Base-by-base conservation (phyloP, 768 basidiomycete genomes). In the Russula virescens region DNA sequence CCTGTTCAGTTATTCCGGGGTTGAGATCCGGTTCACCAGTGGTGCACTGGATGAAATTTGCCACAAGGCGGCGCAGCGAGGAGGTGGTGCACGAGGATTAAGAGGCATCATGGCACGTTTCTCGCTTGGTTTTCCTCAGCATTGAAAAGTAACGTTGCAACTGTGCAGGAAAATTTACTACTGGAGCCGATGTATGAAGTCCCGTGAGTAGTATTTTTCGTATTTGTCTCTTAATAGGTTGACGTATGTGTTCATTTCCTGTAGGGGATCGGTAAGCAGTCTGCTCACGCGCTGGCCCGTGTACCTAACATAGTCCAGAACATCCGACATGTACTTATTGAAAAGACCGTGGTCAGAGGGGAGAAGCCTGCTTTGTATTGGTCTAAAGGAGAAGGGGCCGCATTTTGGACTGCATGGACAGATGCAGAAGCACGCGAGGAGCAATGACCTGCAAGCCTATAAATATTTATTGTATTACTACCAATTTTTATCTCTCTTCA, bases 111-210 rank as follows among this genome's bases (percentile, higher is more conserved):
- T 98, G 88, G 91, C 88, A 60, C 13, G 72, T 63, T 70, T 58
- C 52, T 51, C 46, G 38, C 14, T 16, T 45, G 38, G 35, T 55
- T 25, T 46, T 51, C 18, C 62, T 28, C 28, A 25, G 18, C 40
- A 21, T 16, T 28, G 40, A 47, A 26, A 60, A 50, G 55, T 49
- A 45, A 64, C n/a, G 57, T 9, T 31, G 35, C 19, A 28, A 14
- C n/a, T 54, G 48, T 40, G 9, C 68, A 92, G 90, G 95, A 97
- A 75, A 73, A 80, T 23, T 72, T 95, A 3, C 75, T 98, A 54
- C 77, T 95, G 52, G 93, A 98, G 53, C 80, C 92, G 0, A 97
- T 97, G 94, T 96, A 91, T 70, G 89, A 93, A 77, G 87, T 87
- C 50, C 91, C 92, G 87, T 90, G 73, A 83, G 88, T 84, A 31